These are phyloP conservation scores for Candida berthetii DNA, from an alignment of 805 yeast species.

Conservation along the genomic window DNA sequence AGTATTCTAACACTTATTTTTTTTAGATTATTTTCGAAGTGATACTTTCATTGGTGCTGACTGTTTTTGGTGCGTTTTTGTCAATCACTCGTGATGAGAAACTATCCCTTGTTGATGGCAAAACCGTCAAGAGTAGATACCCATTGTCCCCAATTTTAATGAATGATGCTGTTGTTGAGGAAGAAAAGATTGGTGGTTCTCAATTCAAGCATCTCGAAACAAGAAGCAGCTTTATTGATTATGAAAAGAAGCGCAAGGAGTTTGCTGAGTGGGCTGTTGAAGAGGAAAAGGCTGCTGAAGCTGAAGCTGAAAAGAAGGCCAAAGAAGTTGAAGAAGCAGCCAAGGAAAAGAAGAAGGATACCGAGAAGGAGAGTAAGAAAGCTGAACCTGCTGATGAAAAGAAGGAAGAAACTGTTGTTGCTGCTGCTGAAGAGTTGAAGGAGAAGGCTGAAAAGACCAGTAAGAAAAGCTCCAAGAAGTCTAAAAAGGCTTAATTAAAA, in stretches of 20 bases:
- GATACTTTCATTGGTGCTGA: slow-evolving; percentile 36
- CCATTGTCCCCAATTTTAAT: slow-evolving; percentile 41
- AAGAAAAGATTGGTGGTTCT: slow-evolving; percentile 40
- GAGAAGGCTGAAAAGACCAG: neutral
- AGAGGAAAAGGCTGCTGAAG: neutral
- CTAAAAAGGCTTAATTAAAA: neutral
- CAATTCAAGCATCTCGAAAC: slow-evolving; percentile 43
- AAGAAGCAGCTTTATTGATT: slow-evolving; percentile 46
- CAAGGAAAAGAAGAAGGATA: neutral
- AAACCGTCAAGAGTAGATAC: slow-evolving; percentile 23
- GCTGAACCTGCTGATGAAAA: neutral
- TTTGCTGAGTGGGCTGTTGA: slow-evolving; percentile 19
- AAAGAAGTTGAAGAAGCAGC: neutral
- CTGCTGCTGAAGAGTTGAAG: neutral
- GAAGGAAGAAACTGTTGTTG: neutral
- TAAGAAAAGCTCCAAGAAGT: neutral
- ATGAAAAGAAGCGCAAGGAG: slow-evolving; percentile 36
- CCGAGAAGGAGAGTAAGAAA: too few relatives aligned
- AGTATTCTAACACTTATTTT: neutral
- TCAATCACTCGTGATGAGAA: slow-evolving; percentile 21
- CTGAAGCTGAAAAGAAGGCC: neutral
- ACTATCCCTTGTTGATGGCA: slow-evolving; percentile 20
- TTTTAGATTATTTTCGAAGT: slow-evolving; percentile 41
- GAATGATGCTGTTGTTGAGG: slow-evolving; percentile 39
- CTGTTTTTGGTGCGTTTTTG: slow-evolving; percentile 31